A percentile compares a stretch with the other conserved stretches of the same genome.
These are phyloP conservation scores for Nakaseomyces nivariensis DNA, from an alignment of 1,139 yeast species.

Conservation along the genomic window DNA sequence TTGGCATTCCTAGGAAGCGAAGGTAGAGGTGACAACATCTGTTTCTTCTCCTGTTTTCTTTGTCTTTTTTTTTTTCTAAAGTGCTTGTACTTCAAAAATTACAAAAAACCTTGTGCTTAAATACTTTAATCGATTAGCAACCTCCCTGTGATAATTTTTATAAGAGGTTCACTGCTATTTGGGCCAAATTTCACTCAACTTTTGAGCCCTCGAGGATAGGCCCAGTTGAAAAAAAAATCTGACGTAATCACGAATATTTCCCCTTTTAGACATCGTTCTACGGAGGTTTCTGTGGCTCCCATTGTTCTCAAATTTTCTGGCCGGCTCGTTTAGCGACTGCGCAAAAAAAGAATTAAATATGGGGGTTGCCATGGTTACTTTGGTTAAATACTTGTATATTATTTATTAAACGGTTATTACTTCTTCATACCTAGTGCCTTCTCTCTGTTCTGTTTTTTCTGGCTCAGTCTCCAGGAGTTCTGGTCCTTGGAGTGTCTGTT, in stretches of 20 bases:
- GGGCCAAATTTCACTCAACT: too few relatives aligned
- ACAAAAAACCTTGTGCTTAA: not conserved
- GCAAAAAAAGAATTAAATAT: too few relatives aligned
- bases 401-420: too few relatives aligned
- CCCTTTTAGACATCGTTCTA: not conserved
- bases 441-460: slow-evolving; percentile 30
- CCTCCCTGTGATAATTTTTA: too few relatives aligned
- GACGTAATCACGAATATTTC: not conserved
- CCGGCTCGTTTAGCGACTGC: too few relatives aligned
- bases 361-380: too few relatives aligned
- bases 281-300: not conserved
- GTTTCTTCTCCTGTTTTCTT: not conserved
- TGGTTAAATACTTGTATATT: too few relatives aligned
- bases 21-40: slow-evolving; percentile 4
- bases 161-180: too few relatives aligned
- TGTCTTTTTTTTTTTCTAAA: not conserved
- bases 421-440: slow-evolving; percentile 24
- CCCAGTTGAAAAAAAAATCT: not conserved
- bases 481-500: slow-evolving; percentile 45
- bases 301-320: not conserved
- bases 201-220: too few relatives aligned
- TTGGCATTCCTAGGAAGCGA: slow-evolving; percentile 30
- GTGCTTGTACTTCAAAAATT: not conserved
- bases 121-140: too few relatives aligned
- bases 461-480: slow-evolving; percentile 45